A percentile compares a stretch with the other conserved stretches of the same genome.
Conservation (phyloP, 169 alveolate species). For the Babesia caballi region DNA sequence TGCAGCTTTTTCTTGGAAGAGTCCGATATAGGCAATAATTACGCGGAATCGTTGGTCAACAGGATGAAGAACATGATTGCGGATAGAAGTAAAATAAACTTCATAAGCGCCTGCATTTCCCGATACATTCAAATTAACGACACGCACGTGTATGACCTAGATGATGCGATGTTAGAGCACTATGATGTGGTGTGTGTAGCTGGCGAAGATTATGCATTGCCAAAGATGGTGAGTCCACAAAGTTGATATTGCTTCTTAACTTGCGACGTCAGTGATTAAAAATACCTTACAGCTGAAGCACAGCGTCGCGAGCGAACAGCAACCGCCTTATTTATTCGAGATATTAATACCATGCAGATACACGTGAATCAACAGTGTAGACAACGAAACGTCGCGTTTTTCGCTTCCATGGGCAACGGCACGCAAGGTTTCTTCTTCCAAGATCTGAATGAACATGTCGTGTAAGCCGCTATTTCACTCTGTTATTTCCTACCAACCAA, state of each 20-base stretch:
- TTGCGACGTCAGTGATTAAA: no score
- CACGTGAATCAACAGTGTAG: slow-evolving; percentile 51
- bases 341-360: neutral
- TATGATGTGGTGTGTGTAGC: slow-evolving; percentile 61
- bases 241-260: no score
- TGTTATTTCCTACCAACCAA: no score
- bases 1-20: slow-evolving; percentile 29
- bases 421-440: slow-evolving; percentile 68
- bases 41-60: slow-evolving; percentile 23
- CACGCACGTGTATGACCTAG: neutral
- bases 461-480: slow-evolving; percentile 44
- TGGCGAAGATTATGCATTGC: slow-evolving; percentile 62
- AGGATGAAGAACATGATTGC: slow-evolving; percentile 31
- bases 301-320: no score
- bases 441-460: slow-evolving; percentile 64
- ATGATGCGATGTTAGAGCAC: slow-evolving; percentile 21
- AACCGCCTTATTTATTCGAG: no score
- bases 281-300: no score
- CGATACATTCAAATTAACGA: neutral
- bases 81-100: slow-evolving; percentile 1
- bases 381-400: slow-evolving; percentile 57
- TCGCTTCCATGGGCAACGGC: slow-evolving; percentile 65
- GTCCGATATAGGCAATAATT: slow-evolving; percentile 40
- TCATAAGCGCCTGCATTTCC: neutral
- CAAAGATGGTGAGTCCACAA: slow-evolving; percentile 61